Evolutionary conservation across 192 early-diverging fungal genomes (phyloP).

Genomic region (Lobosporangium transversale): DNA sequence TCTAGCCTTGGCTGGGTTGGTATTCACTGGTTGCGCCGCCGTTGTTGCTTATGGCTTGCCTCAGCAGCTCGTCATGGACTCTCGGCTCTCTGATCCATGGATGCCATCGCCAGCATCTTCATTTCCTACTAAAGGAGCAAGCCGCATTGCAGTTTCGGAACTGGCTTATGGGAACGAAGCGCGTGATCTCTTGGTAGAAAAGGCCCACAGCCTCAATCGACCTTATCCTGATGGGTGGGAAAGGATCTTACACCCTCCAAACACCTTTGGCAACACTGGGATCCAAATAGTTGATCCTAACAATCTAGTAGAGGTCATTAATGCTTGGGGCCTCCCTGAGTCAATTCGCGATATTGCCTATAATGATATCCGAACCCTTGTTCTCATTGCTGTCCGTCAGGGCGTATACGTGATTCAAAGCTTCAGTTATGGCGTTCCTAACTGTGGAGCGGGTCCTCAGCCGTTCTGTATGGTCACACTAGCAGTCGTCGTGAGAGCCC

Average conservation of each 20-base stretch:
- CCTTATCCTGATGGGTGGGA: constrained; percentile 24
- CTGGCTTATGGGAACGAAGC: too few species aligned
- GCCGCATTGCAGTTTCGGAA: too few species aligned
- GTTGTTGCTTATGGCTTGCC: too few species aligned
- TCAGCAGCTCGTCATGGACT: too few species aligned
- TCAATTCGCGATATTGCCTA: background rate
- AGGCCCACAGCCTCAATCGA: constrained; percentile 14
- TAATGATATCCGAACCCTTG: background rate
- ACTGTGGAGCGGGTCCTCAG: background rate
- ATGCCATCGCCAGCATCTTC: too few species aligned
- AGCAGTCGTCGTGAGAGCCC: constrained; percentile 15
- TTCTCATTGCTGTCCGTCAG: background rate
- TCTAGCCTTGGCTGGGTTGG: too few species aligned
- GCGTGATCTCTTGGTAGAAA: constrained; percentile 3
- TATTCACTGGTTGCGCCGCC: too few species aligned
- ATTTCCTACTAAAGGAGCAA: too few species aligned
- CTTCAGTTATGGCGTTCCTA: constrained; percentile 4
- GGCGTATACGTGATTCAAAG: constrained; percentile 14
- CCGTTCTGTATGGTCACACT: constrained; percentile 22
- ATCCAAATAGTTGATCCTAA: constrained; percentile 7
- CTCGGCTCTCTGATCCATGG: too few species aligned
- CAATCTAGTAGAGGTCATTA: constrained; percentile 3
- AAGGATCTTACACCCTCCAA: constrained; percentile 16
- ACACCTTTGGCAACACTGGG: constrained; percentile 6
- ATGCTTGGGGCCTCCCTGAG: constrained; percentile 14